A percentile compares a stretch with the other conserved stretches of the same genome.
phyloP scores from a whole-genome alignment of 164 flowering plant genomes.

The Sextonia rubra region DNA sequence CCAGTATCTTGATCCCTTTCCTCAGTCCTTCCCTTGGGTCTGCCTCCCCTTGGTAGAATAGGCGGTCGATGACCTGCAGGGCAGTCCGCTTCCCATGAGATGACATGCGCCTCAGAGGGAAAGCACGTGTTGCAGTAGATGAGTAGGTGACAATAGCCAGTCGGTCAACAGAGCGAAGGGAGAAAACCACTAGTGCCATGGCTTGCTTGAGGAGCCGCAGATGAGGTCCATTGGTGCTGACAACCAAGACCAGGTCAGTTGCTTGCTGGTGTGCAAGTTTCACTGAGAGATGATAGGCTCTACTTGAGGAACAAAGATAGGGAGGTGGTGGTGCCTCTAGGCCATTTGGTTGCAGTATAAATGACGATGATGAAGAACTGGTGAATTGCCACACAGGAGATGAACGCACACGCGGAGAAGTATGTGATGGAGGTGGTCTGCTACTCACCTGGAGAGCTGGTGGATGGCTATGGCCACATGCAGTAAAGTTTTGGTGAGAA shows the following conservation, averaged over 20 bases:
- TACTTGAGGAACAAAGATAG: constrained; percentile 11
- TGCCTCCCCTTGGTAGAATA: constrained; percentile 72
- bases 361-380: constrained; percentile 13
- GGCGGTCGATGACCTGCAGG: constrained; percentile 76
- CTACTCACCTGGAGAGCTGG: constrained; percentile 16
- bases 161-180: constrained; percentile 75
- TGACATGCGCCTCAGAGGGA: constrained; percentile 81
- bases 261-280: constrained; percentile 54
- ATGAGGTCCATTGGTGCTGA: constrained; percentile 76
- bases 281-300: constrained; percentile 52
- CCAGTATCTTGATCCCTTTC: constrained; percentile 64
- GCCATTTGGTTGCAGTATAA: constrained; percentile 18
- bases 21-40: constrained; percentile 72
- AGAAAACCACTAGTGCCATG: constrained; percentile 75
- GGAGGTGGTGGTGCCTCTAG: constrained; percentile 14
- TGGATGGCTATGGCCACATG: constrained; percentile 5
- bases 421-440: constrained; percentile 2
- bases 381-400: constrained; percentile 16
- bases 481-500: constrained; percentile 13
- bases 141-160: constrained; percentile 75
- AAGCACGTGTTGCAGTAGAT: constrained; percentile 66
- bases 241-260: constrained; percentile 74
- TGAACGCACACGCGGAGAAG: neutral
- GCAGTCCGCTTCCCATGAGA: constrained; percentile 77
- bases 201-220: constrained; percentile 81